These are phyloP conservation scores for Allomyces arbusculus DNA, from an alignment of 192 early-diverging fungal genomes.

Conservation along the genomic window DNA sequence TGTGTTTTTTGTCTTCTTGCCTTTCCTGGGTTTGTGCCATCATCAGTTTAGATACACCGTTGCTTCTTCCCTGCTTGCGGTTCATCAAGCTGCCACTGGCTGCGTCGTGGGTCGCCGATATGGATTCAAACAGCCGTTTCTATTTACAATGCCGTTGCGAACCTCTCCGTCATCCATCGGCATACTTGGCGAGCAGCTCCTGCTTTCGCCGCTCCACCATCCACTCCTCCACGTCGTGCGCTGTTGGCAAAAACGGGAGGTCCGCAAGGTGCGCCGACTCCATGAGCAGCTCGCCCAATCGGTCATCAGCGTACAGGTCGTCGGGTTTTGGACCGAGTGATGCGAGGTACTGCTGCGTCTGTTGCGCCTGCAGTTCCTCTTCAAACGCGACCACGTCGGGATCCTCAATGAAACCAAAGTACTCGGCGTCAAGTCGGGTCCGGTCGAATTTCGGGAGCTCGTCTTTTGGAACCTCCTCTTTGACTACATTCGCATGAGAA, in stretches of 20 bases:
- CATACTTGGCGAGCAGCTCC: conserved; percentile 13
- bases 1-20: too few species aligned
- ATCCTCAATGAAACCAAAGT: not conserved
- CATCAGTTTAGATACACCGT: too few species aligned
- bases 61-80: too few species aligned
- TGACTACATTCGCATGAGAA: not conserved
- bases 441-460: not conserved
- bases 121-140: too few species aligned
- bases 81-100: too few species aligned
- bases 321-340: conserved; percentile 3
- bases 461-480: conserved; percentile 1
- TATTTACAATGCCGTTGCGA: too few species aligned
- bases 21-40: too few species aligned
- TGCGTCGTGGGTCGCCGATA: too few species aligned
- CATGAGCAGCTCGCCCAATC: conserved; percentile 10
- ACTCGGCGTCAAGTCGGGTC: not conserved
- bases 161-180: too few species aligned
- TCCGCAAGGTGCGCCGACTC: conserved; percentile 12
- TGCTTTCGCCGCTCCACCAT: conserved; percentile 49
- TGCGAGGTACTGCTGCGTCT: conserved; percentile 5
- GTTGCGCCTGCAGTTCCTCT: conserved; percentile 8
- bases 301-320: conserved; percentile 3
- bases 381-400: conserved; percentile 8
- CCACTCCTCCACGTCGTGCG: conserved; percentile 55
- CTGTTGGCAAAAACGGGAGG: conserved; percentile 20